These are phyloP conservation scores for Chlorokybus atmophyticus DNA, from an alignment of 139 green algal genomes.

Conservation along the genomic window DNA sequence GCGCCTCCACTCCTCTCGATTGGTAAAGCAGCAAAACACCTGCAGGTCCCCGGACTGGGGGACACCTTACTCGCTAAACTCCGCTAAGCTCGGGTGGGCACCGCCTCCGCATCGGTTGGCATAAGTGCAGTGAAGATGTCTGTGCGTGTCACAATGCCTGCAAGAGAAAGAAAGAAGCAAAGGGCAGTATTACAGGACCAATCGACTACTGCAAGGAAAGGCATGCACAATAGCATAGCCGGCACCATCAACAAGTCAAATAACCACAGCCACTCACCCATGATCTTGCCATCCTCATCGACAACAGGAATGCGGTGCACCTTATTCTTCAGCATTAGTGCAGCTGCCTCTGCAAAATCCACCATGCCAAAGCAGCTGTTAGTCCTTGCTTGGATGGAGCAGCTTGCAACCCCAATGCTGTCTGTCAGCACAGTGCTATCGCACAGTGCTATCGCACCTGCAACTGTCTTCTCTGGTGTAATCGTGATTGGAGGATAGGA, in stretches of 20 bases:
- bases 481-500: conserved; percentile 19
- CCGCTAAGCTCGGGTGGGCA: too few relatives aligned
- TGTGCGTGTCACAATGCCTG: conserved; percentile 21
- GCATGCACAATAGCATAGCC: too few relatives aligned
- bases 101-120: too few relatives aligned
- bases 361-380: not conserved
- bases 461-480: conserved; percentile 10
- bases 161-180: conserved; percentile 4
- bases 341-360: conserved; percentile 12
- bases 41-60: too few relatives aligned
- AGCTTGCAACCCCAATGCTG: conserved; percentile 9
- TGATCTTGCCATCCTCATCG: conserved; percentile 5
- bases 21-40: too few relatives aligned
- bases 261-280: conserved; percentile 16
- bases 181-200: not conserved
- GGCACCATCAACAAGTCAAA: conserved; percentile 4
- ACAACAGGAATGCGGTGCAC: conserved; percentile 14
- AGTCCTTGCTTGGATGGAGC: not conserved
- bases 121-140: conserved; percentile 25
- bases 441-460: conserved; percentile 1
- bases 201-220: not conserved
- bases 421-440: conserved; percentile 7
- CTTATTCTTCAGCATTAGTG: conserved; percentile 25
- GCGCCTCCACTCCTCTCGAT: too few relatives aligned
- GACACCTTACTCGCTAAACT: too few relatives aligned